A percentile compares a stretch with the other conserved stretches of the same genome.
Conservation (phyloP, 2,329 filamentous ascomycete genomes). For the Phialophora tarda region DNA sequence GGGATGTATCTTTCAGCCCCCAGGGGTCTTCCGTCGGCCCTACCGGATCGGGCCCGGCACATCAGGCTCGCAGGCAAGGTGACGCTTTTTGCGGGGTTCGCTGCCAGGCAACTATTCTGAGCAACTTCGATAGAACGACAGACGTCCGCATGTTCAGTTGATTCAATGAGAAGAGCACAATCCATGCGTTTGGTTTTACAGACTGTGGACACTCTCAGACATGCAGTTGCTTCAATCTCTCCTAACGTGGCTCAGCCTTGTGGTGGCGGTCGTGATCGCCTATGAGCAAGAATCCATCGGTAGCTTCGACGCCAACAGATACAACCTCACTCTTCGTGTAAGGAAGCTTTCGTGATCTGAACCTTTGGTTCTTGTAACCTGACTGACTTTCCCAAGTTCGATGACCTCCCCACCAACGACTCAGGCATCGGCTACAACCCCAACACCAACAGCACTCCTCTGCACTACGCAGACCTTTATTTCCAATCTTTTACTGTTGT, state of each 20-base stretch:
- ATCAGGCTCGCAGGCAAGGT: background rate
- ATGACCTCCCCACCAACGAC: constrained; percentile 19
- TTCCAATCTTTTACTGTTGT: constrained; percentile 24
- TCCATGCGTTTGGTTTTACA: background rate
- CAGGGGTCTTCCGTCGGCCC: background rate
- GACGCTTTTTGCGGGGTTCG: constrained; percentile 11
- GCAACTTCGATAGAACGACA: background rate
- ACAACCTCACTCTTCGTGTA: constrained; percentile 12
- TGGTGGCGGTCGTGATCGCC: background rate
- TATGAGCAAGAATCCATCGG: constrained; percentile 4
- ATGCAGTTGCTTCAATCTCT: background rate
- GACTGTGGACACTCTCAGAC: background rate
- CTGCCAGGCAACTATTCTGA: background rate
- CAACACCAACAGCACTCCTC: background rate
- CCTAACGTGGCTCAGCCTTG: constrained; percentile 11
- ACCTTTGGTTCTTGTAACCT: background rate
- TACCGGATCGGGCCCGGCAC: background rate
- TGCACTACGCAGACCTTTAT: constrained; percentile 20
- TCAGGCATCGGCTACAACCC: constrained; percentile 21
- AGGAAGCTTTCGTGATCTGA: background rate
- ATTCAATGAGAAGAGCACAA: background rate
- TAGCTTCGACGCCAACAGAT: background rate
- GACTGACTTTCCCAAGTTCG: constrained; percentile 14
- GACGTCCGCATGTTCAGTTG: background rate
- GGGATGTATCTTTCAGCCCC: background rate